Percentiles rank a stretch among this genome's conserved stretches.
These are phyloP conservation scores for Lodderomyces orthopsilosis DNA, from an alignment of 1,139 yeast species.

Conservation along the genomic window DNA sequence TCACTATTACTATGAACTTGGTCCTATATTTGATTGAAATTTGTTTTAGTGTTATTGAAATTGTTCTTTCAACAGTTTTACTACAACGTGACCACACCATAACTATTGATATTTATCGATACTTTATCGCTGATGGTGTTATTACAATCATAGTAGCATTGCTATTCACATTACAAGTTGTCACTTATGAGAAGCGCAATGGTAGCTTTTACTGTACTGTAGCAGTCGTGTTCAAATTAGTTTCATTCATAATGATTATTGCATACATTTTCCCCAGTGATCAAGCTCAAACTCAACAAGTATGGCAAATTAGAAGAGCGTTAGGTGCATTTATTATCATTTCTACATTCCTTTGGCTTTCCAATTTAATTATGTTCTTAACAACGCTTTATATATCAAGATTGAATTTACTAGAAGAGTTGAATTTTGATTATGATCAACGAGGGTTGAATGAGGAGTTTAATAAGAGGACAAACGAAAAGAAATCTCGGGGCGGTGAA, in stretches of 20 bases:
- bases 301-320: conserved; percentile 37
- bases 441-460: conserved; percentile 11
- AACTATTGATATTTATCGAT: conserved; percentile 30
- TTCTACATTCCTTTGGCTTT: conserved; percentile 41
- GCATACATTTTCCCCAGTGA: conserved; percentile 13
- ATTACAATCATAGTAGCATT: conserved; percentile 35
- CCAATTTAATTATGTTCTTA: conserved; percentile 37
- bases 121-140: conserved; percentile 38
- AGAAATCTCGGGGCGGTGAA: conserved; percentile 3
- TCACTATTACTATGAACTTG: conserved; percentile 29
- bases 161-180: conserved; percentile 32
- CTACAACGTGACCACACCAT: conserved; percentile 23
- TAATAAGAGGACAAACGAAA: conserved; percentile 1
- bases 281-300: conserved; percentile 18
- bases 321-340: conserved; percentile 38
- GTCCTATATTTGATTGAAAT: conserved; percentile 37
- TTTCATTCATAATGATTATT: conserved; percentile 15
- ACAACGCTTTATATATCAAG: conserved; percentile 44
- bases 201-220: conserved; percentile 43
- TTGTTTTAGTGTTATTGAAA: conserved; percentile 30
- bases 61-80: conserved; percentile 29
- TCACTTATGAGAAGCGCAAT: conserved; percentile 41
- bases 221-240: conserved; percentile 22
- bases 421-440: conserved; percentile 32
- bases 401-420: conserved; percentile 34